Evolutionary conservation across 139 green algal species (phyloP).

Genomic region (Coelastrella sp.): DNA sequence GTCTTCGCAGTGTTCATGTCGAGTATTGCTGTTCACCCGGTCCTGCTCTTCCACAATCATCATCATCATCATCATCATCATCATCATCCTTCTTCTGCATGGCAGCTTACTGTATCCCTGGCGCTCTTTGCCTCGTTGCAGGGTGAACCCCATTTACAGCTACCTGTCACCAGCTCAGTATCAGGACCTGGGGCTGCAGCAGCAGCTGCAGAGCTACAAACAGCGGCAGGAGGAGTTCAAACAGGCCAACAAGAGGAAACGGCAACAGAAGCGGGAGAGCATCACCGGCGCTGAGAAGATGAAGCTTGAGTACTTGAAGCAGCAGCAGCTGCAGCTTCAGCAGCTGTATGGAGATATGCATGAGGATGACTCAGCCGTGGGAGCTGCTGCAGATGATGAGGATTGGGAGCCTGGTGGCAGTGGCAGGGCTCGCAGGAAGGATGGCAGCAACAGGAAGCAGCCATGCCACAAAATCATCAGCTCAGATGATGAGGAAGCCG

Average conservation of each 20-base stretch:
- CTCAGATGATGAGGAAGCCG: neutral
- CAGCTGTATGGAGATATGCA: neutral
- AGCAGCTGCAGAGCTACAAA: conserved; percentile 15
- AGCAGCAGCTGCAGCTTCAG: neutral
- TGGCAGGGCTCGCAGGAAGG: neutral
- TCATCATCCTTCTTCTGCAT: neutral
- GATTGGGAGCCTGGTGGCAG: neutral
- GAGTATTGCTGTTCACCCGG: neutral
- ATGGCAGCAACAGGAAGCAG: neutral
- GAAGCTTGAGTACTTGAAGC: neutral
- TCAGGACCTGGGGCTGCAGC: neutral
- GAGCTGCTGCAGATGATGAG: neutral
- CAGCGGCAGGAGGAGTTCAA: conserved; percentile 19
- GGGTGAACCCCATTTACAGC: conserved; percentile 4
- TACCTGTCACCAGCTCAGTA: conserved; percentile 6
- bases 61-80: neutral
- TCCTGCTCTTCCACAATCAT: neutral
- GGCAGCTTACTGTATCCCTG: neutral
- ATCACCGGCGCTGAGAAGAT: neutral
- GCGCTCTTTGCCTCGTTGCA: neutral
- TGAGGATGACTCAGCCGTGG: neutral
- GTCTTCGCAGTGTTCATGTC: neutral
- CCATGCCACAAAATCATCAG: neutral
- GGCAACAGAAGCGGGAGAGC: neutral
- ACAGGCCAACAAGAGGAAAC: neutral